These are phyloP conservation scores for Podospora pseudopauciseta DNA, from an alignment of 495 filamentous ascomycete species.

Conservation along the genomic window DNA sequence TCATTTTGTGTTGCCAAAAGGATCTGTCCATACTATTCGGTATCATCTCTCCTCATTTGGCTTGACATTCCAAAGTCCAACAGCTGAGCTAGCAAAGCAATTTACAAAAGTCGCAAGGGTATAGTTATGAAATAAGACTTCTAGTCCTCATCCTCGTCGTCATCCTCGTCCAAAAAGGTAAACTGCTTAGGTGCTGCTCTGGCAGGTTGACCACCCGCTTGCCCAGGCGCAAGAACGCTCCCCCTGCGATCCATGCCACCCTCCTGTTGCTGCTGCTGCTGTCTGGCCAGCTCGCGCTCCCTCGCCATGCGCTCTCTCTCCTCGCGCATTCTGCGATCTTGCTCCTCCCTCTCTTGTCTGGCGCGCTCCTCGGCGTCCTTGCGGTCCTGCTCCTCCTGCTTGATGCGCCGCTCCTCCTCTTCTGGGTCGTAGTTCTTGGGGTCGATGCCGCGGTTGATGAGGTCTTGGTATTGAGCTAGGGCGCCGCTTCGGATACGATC, in stretches of 20 bases:
- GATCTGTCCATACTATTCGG: neutral
- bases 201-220: neutral
- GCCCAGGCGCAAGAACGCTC: conserved; percentile 8
- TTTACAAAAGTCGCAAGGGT: neutral
- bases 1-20: neutral
- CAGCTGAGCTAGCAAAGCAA: neutral
- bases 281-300: conserved; percentile 39
- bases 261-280: conserved; percentile 42
- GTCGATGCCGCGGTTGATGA: conserved; percentile 57
- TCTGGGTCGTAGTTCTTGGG: conserved; percentile 53
- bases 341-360: conserved; percentile 39
- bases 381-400: conserved; percentile 39
- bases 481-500: conserved; percentile 60
- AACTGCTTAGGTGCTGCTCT: conserved; percentile 44
- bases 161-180: conserved; percentile 49
- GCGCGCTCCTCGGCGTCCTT: conserved; percentile 42
- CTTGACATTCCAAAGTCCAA: no score
- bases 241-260: conserved; percentile 5
- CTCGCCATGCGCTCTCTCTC: conserved; percentile 35
- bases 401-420: conserved; percentile 42
- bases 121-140: neutral
- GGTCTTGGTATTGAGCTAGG: conserved; percentile 54
- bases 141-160: conserved; percentile 50
- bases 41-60: neutral
- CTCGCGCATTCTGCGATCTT: conserved; percentile 34